Percentiles rank a stretch among this genome's conserved stretches.
Evolutionary conservation across 176 grass and related monocot genomes (phyloP).

Genomic region (Musa itinerans): DNA sequence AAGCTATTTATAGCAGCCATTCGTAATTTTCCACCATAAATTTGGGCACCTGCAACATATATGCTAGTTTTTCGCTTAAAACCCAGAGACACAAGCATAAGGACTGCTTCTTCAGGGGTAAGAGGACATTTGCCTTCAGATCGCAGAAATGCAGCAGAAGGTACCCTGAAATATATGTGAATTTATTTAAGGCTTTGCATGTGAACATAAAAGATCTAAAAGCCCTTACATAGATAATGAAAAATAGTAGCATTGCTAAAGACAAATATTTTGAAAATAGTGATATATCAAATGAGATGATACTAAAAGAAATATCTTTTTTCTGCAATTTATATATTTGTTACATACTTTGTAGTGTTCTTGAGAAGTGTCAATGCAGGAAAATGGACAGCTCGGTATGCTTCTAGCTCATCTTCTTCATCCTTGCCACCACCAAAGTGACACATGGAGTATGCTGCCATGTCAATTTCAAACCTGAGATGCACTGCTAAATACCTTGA

Average conservation of each 20-base stretch:
- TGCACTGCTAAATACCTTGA: constrained; percentile 88
- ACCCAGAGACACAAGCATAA: constrained; percentile 93
- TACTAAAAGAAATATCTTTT: background rate
- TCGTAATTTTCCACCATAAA: constrained; percentile 78
- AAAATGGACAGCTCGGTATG: constrained; percentile 75
- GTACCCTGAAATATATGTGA: constrained; percentile 46
- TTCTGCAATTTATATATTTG: background rate
- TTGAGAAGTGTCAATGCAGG: constrained; percentile 70
- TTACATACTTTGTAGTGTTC: constrained; percentile 76
- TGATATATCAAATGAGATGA: background rate
- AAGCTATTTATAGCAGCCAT: constrained; percentile 84
- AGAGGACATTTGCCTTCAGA: constrained; percentile 94
- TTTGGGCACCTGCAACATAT: constrained; percentile 91
- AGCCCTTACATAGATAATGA: background rate
- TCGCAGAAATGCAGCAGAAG: constrained; percentile 65
- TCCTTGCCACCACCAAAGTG: constrained; percentile 98
- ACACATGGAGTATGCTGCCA: constrained; percentile 96
- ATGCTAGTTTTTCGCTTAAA: constrained; percentile 79
- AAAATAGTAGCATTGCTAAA: background rate
- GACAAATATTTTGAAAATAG: background rate
- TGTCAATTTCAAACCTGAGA: constrained; percentile 96
- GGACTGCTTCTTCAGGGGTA: constrained; percentile 89
- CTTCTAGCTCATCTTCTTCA: constrained; percentile 85
- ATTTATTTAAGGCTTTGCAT: background rate
- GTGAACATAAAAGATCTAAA: background rate